Conservation (phyloP, 495 filamentous ascomycete genomes). For the Penicillium flavigenum region DNA sequence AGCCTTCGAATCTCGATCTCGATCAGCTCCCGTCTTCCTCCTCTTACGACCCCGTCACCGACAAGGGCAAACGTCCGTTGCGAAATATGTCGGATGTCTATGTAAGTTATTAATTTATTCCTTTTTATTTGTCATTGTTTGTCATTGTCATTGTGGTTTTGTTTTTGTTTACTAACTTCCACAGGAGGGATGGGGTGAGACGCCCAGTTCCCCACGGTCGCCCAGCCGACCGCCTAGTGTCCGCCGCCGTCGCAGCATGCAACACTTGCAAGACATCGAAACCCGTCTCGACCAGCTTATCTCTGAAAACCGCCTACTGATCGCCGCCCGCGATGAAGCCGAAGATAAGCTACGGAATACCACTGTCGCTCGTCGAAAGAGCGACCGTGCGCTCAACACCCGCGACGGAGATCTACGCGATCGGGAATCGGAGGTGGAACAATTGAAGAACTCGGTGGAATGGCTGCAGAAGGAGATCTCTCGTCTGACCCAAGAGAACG, state of each 20-base stretch:
- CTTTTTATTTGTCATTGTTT: slow-evolving; percentile 11
- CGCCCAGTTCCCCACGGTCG: slow-evolving; percentile 84
- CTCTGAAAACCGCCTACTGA: slow-evolving; percentile 75
- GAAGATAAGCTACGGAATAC: slow-evolving; percentile 63
- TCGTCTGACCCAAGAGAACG: slow-evolving; percentile 72
- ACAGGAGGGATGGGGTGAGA: slow-evolving; percentile 94
- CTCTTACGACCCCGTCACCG: slow-evolving; percentile 71
- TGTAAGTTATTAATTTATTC: slow-evolving; percentile 59
- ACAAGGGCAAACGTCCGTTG: slow-evolving; percentile 81
- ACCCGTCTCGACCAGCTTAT: slow-evolving; percentile 72
- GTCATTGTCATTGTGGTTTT: slow-evolving; percentile 20
- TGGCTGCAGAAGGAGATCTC: slow-evolving; percentile 76
- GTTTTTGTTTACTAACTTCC: slow-evolving; percentile 28
- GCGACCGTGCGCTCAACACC: slow-evolving; percentile 55
- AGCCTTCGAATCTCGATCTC: slow-evolving; percentile 38
- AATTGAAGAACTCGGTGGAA: slow-evolving; percentile 71
- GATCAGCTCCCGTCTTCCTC: slow-evolving; percentile 57
- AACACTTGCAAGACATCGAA: slow-evolving; percentile 80
- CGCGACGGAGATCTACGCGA: slow-evolving; percentile 56
- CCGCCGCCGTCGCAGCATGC: slow-evolving; percentile 93
- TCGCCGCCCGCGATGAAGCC: slow-evolving; percentile 66
- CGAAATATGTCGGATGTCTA: slow-evolving; percentile 91
- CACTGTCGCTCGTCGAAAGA: slow-evolving; percentile 50
- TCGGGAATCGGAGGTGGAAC: slow-evolving; percentile 75
- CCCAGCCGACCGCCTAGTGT: slow-evolving; percentile 94